These are phyloP conservation scores for Tetracentron sinense DNA, from an alignment of 164 flowering plant species.

Conservation along the genomic window DNA sequence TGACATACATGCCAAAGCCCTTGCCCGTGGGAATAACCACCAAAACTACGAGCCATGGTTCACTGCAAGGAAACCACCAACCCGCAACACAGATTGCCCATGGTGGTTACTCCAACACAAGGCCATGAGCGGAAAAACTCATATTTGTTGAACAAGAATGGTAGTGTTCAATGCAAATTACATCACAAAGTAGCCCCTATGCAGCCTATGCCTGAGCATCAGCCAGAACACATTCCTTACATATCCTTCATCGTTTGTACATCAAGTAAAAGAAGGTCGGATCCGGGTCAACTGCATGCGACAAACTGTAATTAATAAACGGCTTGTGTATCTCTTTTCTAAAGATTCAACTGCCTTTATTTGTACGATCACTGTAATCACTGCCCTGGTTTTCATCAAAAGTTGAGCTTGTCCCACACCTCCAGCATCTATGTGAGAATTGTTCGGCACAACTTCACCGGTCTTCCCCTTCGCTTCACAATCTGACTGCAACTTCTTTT, in stretches of 20 bases:
- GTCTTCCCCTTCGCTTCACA: conserved; percentile 27
- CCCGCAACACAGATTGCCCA: conserved; percentile 39
- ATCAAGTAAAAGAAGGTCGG: conserved; percentile 46
- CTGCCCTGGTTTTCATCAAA: conserved; percentile 19
- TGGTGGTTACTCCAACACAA: conserved; percentile 53
- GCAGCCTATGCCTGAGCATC: conserved; percentile 44
- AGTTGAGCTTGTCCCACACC: conserved; percentile 23
- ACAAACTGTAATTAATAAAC: conserved; percentile 38
- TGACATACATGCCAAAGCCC: conserved; percentile 48
- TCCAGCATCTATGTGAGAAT: conserved; percentile 33
- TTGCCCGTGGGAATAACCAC: conserved; percentile 51
- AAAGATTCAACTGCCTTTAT: conserved; percentile 31
- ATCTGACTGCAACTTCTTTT: conserved; percentile 29
- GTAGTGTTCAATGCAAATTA: conserved; percentile 42
- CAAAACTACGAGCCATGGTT: conserved; percentile 45
- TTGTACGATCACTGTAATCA: conserved; percentile 12
- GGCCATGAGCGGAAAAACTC: conserved; percentile 40
- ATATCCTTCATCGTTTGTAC: conserved; percentile 46
- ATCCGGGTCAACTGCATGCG: conserved; percentile 34
- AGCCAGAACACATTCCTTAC: conserved; percentile 53
- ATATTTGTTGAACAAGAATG: conserved; percentile 32
- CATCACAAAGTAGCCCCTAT: conserved; percentile 46
- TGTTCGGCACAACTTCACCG: conserved; percentile 37
- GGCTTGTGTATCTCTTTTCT: conserved; percentile 46
- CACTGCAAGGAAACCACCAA: conserved; percentile 47